Percentiles rank a stretch among this genome's conserved stretches.
These are phyloP conservation scores for Lyophyllum atratum DNA, from an alignment of 768 basidiomycete genomes.

Conservation along the genomic window DNA sequence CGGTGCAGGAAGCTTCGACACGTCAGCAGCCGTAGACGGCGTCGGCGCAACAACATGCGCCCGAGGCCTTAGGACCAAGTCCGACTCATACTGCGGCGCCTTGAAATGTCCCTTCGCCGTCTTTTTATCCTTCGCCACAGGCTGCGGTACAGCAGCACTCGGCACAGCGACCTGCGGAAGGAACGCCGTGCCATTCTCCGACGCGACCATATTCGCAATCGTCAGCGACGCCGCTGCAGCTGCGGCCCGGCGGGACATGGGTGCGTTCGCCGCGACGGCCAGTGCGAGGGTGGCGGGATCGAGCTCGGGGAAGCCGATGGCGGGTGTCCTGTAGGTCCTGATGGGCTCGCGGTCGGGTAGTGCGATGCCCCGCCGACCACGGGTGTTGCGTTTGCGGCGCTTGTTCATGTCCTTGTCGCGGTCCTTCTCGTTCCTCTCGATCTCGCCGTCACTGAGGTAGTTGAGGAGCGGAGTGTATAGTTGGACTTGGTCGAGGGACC, in stretches of 20 bases:
- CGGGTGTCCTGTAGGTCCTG: constrained; percentile 89
- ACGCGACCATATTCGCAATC: constrained; percentile 92
- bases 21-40: constrained; percentile 68
- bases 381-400: constrained; percentile 81
- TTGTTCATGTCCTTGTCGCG: constrained; percentile 91
- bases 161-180: constrained; percentile 44
- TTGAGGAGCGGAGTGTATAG: constrained; percentile 88
- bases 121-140: constrained; percentile 17
- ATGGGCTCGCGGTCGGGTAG: constrained; percentile 93
- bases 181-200: constrained; percentile 77
- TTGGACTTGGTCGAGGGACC: constrained; percentile 76
- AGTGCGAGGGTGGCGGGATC: constrained; percentile 71
- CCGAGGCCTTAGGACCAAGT: constrained; percentile 57
- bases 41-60: constrained; percentile 63
- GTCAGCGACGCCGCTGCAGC: constrained; percentile 81
- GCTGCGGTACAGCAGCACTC: constrained; percentile 32
- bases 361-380: constrained; percentile 76
- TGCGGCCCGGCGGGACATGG: constrained; percentile 78
- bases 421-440: constrained; percentile 88
- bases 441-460: constrained; percentile 85
- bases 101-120: constrained; percentile 68
- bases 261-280: constrained; percentile 64
- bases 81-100: constrained; percentile 55
- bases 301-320: constrained; percentile 80
- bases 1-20: constrained; percentile 56